Evolutionary conservation across 306 rosid species (phyloP).

Genomic region (Cicer yamashitae): DNA sequence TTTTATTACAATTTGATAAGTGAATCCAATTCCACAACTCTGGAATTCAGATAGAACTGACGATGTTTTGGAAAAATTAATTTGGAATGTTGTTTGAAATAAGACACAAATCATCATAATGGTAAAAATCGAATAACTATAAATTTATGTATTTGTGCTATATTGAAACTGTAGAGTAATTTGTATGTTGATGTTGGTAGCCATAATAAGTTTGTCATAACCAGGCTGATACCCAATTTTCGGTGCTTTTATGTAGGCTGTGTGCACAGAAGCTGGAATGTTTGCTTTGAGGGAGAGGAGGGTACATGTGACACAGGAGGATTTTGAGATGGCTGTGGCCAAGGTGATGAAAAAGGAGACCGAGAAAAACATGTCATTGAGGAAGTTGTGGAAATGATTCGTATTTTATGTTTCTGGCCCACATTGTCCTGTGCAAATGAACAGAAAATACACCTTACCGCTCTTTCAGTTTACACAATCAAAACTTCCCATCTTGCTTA

Average conservation of each 20-base stretch:
- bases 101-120: not conserved
- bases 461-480: conserved; percentile 22
- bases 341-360: conserved; percentile 99
- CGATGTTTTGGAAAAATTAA: not conserved
- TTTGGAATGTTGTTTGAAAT: not conserved
- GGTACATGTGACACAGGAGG: conserved; percentile 96
- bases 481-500: conserved; percentile 38
- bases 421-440: conserved; percentile 31
- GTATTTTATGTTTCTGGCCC: conserved; percentile 35
- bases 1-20: not conserved
- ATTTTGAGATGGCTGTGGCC: conserved; percentile 99
- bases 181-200: not conserved
- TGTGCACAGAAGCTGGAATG: conserved; percentile 99
- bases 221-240: not conserved
- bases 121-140: not conserved
- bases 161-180: not conserved
- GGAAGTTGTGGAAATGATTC: conserved; percentile 93
- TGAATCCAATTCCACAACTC: not conserved
- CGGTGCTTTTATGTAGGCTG: conserved; percentile 67
- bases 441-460: conserved; percentile 34
- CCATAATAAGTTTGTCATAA: not conserved
- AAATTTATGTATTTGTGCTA: not conserved
- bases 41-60: conserved; percentile 1
- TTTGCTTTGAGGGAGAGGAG: conserved; percentile 97
- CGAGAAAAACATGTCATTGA: conserved; percentile 91